Evolutionary conservation across 2,329 filamentous ascomycete genomes (phyloP).

Genomic region (Sarocladium brachiariae): DNA sequence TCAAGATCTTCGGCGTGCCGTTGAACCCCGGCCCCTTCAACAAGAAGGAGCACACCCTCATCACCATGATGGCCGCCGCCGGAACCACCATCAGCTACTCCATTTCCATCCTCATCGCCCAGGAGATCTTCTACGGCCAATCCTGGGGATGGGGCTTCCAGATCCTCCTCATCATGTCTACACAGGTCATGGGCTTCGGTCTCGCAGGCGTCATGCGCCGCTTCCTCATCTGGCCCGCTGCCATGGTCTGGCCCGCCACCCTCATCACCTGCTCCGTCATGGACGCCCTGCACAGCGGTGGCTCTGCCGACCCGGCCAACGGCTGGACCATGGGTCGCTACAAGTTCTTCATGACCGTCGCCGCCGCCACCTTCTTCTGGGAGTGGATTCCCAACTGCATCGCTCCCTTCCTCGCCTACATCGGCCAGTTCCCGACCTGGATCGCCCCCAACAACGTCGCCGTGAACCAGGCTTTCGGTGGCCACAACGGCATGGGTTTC

Average conservation of each 20-base stretch:
- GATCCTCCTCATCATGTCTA: constrained; percentile 8
- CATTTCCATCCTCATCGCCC: constrained; percentile 16
- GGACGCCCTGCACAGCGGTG: constrained; percentile 4
- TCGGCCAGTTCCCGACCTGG: constrained; percentile 21
- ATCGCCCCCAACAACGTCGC: constrained; percentile 45
- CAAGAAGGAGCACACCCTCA: constrained; percentile 46
- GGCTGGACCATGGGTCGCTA: constrained; percentile 5
- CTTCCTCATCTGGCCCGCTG: constrained; percentile 51
- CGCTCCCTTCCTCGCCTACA: not conserved
- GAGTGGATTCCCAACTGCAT: constrained; percentile 5
- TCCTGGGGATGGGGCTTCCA: constrained; percentile 39
- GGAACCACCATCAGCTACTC: constrained; percentile 33
- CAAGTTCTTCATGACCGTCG: constrained; percentile 6
- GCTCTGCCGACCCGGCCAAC: not conserved
- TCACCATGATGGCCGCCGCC: constrained; percentile 48
- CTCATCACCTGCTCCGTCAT: constrained; percentile 18
- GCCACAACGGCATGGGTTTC: constrained; percentile 43
- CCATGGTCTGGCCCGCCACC: constrained; percentile 55
- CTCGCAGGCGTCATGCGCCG: constrained; percentile 49
- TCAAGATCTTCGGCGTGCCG: constrained; percentile 3
- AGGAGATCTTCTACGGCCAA: constrained; percentile 34
- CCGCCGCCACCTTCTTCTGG: constrained; percentile 3
- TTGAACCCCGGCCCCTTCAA: constrained; percentile 43
- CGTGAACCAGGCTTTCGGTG: constrained; percentile 49
- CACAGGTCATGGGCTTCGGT: constrained; percentile 47